phyloP scores from a whole-genome alignment of 768 basidiomycete species.

The Pilatotrama ljubarskyi region DNA sequence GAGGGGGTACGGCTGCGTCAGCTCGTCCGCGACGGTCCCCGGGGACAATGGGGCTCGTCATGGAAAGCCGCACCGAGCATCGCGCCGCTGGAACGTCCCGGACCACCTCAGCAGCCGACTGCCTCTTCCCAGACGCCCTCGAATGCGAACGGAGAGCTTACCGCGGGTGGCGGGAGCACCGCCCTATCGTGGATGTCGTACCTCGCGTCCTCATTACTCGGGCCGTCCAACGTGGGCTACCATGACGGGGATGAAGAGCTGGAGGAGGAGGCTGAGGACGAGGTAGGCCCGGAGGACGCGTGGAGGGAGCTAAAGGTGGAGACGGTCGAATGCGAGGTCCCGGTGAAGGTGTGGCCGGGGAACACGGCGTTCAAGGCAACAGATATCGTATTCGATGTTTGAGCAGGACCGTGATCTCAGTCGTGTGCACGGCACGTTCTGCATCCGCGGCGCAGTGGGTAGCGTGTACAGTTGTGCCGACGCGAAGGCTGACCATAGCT shows the following conservation, averaged over 20 bases:
- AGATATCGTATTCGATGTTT: constrained; percentile 79
- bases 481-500: background rate
- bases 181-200: constrained; percentile 44
- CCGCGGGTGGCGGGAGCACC: constrained; percentile 9
- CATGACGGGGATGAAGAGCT: constrained; percentile 57
- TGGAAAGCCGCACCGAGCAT: constrained; percentile 61
- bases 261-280: constrained; percentile 34
- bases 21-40: constrained; percentile 55
- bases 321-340: constrained; percentile 93
- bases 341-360: constrained; percentile 84
- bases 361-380: constrained; percentile 83
- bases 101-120: constrained; percentile 18
- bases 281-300: constrained; percentile 50
- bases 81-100: constrained; percentile 57
- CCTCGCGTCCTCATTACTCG: constrained; percentile 41
- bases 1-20: constrained; percentile 56
- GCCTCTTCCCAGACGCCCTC: constrained; percentile 22
- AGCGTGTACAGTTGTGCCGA: background rate
- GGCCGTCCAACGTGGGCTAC: constrained; percentile 47
- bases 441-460: background rate
- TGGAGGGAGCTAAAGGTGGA: constrained; percentile 75
- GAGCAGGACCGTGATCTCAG: background rate
- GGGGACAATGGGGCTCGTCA: constrained; percentile 72
- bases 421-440: background rate
- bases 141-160: constrained; percentile 18